Evolutionary conservation across 306 rosid genomes (phyloP).

Genomic region (Malus orientalis): DNA sequence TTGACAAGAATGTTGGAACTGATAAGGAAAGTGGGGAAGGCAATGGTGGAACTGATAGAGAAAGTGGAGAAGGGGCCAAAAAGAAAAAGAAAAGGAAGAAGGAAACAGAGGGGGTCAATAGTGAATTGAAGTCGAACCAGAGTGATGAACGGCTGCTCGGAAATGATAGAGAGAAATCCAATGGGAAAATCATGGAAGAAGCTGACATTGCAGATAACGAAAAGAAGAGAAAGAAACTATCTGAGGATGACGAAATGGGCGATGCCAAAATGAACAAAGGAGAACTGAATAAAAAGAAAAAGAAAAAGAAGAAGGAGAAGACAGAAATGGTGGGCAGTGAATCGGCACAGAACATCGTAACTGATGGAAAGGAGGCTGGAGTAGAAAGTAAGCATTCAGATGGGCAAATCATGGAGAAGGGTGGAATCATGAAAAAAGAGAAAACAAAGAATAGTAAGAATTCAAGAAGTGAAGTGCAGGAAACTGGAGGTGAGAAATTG

Average conservation of each 20-base stretch:
- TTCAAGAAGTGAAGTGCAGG: constrained; percentile 2
- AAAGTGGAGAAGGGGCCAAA: neutral
- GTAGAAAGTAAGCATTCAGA: constrained; percentile 7
- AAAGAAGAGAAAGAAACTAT: neutral
- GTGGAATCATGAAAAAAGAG: neutral
- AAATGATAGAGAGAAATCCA: neutral
- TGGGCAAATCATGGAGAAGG: constrained; percentile 4
- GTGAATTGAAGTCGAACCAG: neutral
- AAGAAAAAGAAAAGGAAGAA: neutral
- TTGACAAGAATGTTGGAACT: too few species aligned
- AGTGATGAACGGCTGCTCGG: neutral
- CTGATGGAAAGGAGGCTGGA: constrained; percentile 1
- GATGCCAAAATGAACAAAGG: neutral
- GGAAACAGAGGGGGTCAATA: too few species aligned
- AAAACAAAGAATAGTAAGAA: neutral
- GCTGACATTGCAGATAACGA: neutral
- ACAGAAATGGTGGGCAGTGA: neutral
- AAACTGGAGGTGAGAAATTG: neutral
- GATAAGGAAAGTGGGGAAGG: too few species aligned
- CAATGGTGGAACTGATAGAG: neutral
- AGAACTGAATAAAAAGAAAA: neutral
- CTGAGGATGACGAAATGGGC: neutral
- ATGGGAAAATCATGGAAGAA: neutral
- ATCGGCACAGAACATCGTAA: neutral
- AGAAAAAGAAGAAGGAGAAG: neutral